Evolutionary conservation across 2,329 filamentous ascomycete genomes (phyloP).

Genomic region (Penicillium crustosum): DNA sequence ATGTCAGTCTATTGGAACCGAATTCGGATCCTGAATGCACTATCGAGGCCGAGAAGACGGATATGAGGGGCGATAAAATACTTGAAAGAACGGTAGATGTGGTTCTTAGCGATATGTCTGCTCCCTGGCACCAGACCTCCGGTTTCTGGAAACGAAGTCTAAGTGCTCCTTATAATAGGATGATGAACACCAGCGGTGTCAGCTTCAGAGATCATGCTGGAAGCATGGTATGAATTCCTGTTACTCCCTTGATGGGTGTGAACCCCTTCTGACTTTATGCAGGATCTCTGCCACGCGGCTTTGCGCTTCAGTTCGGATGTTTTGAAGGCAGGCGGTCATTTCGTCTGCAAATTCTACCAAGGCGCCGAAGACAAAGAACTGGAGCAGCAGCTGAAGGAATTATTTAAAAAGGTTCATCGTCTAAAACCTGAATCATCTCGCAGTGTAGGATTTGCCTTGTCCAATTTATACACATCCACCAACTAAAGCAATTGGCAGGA

Average conservation of each 20-base stretch:
- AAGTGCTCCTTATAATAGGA: slow-evolving; percentile 94
- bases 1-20: slow-evolving; percentile 14
- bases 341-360: slow-evolving; percentile 97
- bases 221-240: slow-evolving; percentile 73
- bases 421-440: slow-evolving; percentile 92
- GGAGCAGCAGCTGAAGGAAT: slow-evolving; percentile 68
- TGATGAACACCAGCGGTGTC: slow-evolving; percentile 98
- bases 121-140: slow-evolving; percentile 80
- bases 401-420: slow-evolving; percentile 78
- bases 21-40: neutral
- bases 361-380: slow-evolving; percentile 80
- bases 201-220: slow-evolving; percentile 82
- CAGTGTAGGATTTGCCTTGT: slow-evolving; percentile 55
- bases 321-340: slow-evolving; percentile 77
- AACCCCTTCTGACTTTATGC: slow-evolving; percentile 10
- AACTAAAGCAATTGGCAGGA: slow-evolving; percentile 53
- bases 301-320: slow-evolving; percentile 83
- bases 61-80: neutral
- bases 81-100: slow-evolving; percentile 72
- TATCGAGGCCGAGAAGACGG: neutral
- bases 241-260: neutral
- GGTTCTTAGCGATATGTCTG: slow-evolving; percentile 98
- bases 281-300: slow-evolving; percentile 90
- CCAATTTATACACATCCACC: slow-evolving; percentile 1
- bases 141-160: slow-evolving; percentile 83